These are phyloP conservation scores for Exophiala sp. DNA, from an alignment of 2,329 filamentous ascomycete genomes.

Conservation along the genomic window DNA sequence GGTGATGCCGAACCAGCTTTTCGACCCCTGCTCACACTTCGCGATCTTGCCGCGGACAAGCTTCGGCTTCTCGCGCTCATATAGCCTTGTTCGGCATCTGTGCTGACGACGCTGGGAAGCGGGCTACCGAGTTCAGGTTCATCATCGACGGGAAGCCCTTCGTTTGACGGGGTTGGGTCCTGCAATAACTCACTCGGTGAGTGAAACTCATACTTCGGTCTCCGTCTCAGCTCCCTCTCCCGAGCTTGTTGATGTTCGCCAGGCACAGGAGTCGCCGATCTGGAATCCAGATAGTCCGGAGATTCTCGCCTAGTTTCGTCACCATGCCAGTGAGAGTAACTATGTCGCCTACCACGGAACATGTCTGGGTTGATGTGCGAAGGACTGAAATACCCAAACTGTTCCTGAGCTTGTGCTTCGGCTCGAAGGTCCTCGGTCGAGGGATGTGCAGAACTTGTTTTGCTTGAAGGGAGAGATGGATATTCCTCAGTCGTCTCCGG, in stretches of 20 bases:
- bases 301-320: slow-evolving; percentile 15
- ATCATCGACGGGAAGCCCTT: slow-evolving; percentile 23
- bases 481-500: slow-evolving; percentile 38
- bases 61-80: slow-evolving; percentile 28
- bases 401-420: slow-evolving; percentile 31
- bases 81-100: slow-evolving; percentile 25
- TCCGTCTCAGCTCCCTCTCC: slow-evolving; percentile 33
- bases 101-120: slow-evolving; percentile 26
- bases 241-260: slow-evolving; percentile 40
- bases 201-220: slow-evolving; percentile 43
- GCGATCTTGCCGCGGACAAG: slow-evolving; percentile 13
- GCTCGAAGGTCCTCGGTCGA: slow-evolving; percentile 42
- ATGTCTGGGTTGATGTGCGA: slow-evolving; percentile 16
- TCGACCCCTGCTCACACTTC: slow-evolving; percentile 16
- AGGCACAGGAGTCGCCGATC: slow-evolving; percentile 64
- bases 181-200: slow-evolving; percentile 43
- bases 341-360: slow-evolving; percentile 30
- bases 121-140: slow-evolving; percentile 16
- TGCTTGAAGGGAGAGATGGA: slow-evolving; percentile 49
- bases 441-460: slow-evolving; percentile 43
- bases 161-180: slow-evolving; percentile 33
- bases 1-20: slow-evolving; percentile 13
- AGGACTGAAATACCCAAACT: slow-evolving; percentile 21
- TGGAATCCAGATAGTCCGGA: slow-evolving; percentile 53
- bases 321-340: slow-evolving; percentile 23